Evolutionary conservation across 2,329 filamentous ascomycete species (phyloP), one percentile per base, ranked within the genome.

Genomic region (Fusarium penzigii): DNA sequence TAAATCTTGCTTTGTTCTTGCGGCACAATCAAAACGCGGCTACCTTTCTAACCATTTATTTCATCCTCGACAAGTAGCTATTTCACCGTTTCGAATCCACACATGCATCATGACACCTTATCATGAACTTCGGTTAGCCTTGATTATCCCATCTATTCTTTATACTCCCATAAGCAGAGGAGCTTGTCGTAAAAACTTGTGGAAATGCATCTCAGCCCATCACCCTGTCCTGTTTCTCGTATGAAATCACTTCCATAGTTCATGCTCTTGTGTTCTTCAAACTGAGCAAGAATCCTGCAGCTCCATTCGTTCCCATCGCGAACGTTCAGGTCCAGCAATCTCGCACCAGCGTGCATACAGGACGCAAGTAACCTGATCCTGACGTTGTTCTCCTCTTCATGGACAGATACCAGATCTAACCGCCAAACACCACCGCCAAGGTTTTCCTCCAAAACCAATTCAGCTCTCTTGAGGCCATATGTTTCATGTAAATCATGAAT

Each of bases 211-310:
- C 75, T 61, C 36, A 78, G 50, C 7, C 72, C 49, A 5, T 55
- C 51, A 1, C 52, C 46, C 4, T 11, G 61, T 47, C 65, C 62
- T 7, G 48, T 46, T 20, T 51, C 64, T 2, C 78, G 78, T 58
- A 82, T 78, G 52, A 85, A 82, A 70, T 92, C 92, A 62, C 88
- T 90, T 7, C 88, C 92, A 69, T 97, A 97, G 65, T 96, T 96
- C 91, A 97, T 96, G 69, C 91, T 96, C 72, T 89, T 78, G 68
- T 97, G 92, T 67, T 93, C 89, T 61, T 90, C 88, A 65, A 96
- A 96, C 47, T 79, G 81, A 0, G 81, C 86, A 43, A 92, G 60
- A 2, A 93, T 77, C 41, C 80, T 75, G 51, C 94, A 86, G 1
- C 65, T 66, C 81, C 87, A 91, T 16, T 58, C 57, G n/a, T 50